A percentile compares a stretch with the other conserved stretches of the same genome.
Conservation (phyloP, 139 green algal genomes). For the Edaphochlamys debaryana region DNA sequence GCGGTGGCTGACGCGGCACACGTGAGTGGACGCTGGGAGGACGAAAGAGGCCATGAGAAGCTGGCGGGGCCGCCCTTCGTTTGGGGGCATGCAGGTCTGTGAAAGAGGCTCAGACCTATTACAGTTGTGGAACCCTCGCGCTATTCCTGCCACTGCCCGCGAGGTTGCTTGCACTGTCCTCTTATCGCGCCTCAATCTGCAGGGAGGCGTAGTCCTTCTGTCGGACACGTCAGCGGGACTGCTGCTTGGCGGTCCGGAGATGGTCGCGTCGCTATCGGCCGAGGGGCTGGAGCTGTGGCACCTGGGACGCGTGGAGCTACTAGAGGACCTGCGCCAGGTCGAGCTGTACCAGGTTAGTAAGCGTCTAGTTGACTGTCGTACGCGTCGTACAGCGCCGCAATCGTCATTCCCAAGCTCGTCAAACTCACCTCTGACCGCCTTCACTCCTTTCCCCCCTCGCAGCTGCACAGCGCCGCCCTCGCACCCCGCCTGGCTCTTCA, state of each 20-base stretch:
- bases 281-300: conserved; percentile 23
- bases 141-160: not conserved
- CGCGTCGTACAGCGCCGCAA: too few species aligned
- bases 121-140: not conserved
- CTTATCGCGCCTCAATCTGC: not conserved
- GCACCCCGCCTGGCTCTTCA: conserved; percentile 10
- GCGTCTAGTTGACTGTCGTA: not conserved
- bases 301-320: conserved; percentile 21
- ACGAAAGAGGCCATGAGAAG: too few species aligned
- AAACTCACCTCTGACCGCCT: not conserved
- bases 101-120: not conserved
- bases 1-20: conserved; percentile 14
- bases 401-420: not conserved
- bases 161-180: not conserved
- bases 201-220: conserved; percentile 20
- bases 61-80: too few species aligned
- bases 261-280: not conserved
- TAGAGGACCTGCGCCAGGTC: not conserved
- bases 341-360: conserved; percentile 17
- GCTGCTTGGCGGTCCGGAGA: not conserved
- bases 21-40: too few species aligned
- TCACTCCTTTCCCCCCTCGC: not conserved
- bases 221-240: not conserved
- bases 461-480: not conserved
- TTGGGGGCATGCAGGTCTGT: too few species aligned